Evolutionary conservation across 192 early-diverging fungal species (phyloP).

Genomic region (Backusella parvicylindrica): DNA sequence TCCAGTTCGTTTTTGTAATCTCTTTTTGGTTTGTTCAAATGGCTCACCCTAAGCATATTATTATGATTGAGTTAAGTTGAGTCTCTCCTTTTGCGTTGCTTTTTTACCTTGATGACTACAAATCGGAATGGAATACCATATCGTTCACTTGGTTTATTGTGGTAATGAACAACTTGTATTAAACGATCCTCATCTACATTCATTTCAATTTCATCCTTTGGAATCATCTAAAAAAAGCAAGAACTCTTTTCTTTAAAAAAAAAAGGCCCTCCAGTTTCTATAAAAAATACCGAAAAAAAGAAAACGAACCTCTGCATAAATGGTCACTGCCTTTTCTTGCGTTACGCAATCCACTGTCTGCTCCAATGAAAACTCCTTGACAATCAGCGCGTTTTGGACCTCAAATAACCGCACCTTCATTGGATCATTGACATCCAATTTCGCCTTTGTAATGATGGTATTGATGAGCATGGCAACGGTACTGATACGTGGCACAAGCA

Average conservation of each 20-base stretch:
- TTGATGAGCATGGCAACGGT: background rate
- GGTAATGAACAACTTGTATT: slow-evolving; percentile 77
- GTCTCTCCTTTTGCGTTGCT: background rate
- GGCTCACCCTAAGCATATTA: slow-evolving; percentile 61
- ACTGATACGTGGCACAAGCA: slow-evolving; percentile 5
- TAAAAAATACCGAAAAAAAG: too few relatives aligned
- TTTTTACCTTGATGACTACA: slow-evolving; percentile 44
- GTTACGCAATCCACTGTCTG: slow-evolving; percentile 13
- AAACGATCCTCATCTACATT: slow-evolving; percentile 34
- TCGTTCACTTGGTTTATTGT: slow-evolving; percentile 57
- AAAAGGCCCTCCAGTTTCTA: too few relatives aligned
- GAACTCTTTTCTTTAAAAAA: too few relatives aligned
- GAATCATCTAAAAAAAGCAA: slow-evolving; percentile 45
- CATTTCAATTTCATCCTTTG: slow-evolving; percentile 44
- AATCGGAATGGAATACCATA: slow-evolving; percentile 89
- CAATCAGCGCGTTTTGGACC: slow-evolving; percentile 1
- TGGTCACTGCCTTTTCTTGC: slow-evolving; percentile 13
- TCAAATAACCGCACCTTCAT: slow-evolving; percentile 16
- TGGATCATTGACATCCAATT: slow-evolving; percentile 1
- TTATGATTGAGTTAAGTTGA: too few relatives aligned
- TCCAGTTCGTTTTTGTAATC: slow-evolving; percentile 67
- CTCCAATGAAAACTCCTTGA: slow-evolving; percentile 24
- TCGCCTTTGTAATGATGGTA: slow-evolving; percentile 5
- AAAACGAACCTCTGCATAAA: slow-evolving; percentile 59
- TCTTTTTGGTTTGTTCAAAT: slow-evolving; percentile 65